Base-by-base conservation (phyloP, 2,329 filamentous ascomycete genomes). In the Hymenoscyphus fructigenus region DNA sequence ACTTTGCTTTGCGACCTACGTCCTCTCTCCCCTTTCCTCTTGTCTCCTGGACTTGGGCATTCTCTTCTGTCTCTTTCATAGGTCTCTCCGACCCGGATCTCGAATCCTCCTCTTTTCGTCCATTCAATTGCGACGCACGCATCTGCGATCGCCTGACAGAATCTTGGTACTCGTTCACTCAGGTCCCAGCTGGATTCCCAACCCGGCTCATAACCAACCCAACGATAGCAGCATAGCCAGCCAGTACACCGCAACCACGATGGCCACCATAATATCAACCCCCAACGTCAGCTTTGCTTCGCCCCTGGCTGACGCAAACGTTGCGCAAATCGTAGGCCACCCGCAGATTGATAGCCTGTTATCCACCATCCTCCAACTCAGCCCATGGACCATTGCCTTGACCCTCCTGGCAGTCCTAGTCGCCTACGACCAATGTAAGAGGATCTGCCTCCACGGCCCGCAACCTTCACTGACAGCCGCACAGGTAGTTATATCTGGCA, bases 351-450 rank as follows among this genome's bases (percentile, higher is more conserved):
- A 73, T 64, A 65, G 69, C 34, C 32, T 74, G 23, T 28, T 75
- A n/a, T 53, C 62, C 12, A 66, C 64, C 32, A 50, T 74, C 20
- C 59, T 63, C 9, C 57, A 70, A 28, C 53, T 74, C 23, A 87
- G 85, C 72, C 76, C 84, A 78, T 87, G 87, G 82, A 88, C 89
- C 67, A 82, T 92, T 69, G 71, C 91, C 38, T 76, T 93, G 70
- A 91, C 91, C 17, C 68, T 95, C 60, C 76, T 97, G 64, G 81
- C 90, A 38, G 74, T 90, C 9, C 86, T 90, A 62, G 85, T 96
- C 65, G 85, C 88, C 67, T 98, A 97, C 78, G 94, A 98, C 79
- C 94, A 98, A 82, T 82, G 94, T 97, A 83, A 78, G 91, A 74
- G 50, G 10, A 41, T 2, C 50, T 53, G 59, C 12, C 36, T 28